Percentiles rank a stretch among this genome's conserved stretches.
phyloP scores from a whole-genome alignment of 148 eudicot species.

The Suaeda aralocaspica region DNA sequence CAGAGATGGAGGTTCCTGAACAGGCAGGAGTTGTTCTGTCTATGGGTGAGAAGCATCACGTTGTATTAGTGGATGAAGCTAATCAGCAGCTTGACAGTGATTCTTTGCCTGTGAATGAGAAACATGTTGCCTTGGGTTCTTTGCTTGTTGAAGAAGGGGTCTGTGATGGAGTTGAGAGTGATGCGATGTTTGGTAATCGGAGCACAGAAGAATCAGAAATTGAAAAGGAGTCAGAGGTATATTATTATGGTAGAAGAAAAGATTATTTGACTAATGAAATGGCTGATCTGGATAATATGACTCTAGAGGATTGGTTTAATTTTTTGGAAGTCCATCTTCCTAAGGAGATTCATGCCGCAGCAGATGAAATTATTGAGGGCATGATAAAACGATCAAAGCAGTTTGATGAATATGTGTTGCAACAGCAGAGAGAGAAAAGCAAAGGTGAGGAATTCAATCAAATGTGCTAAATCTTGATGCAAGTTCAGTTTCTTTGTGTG shows the following conservation, averaged over 20 bases:
- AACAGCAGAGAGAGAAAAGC: slow-evolving; percentile 38
- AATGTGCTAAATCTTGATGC: neutral
- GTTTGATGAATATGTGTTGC: slow-evolving; percentile 51
- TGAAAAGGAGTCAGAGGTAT: slow-evolving; percentile 2
- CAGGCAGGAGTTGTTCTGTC: neutral
- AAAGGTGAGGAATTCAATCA: neutral
- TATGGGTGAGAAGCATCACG: neutral
- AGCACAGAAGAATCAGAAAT: slow-evolving; percentile 1
- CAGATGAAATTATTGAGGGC: slow-evolving; percentile 50
- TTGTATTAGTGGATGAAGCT: neutral
- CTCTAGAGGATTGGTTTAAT: slow-evolving; percentile 70
- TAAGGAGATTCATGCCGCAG: slow-evolving; percentile 40
- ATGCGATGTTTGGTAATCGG: neutral
- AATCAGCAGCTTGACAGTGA: neutral
- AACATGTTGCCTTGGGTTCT: neutral
- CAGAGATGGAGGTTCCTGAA: neutral
- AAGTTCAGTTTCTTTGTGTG: neutral
- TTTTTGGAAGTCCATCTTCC: slow-evolving; percentile 57
- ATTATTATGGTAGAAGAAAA: slow-evolving; percentile 5
- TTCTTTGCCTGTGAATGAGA: neutral
- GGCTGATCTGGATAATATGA: slow-evolving; percentile 61
- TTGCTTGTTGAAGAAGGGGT: slow-evolving; percentile 6
- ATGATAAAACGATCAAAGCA: slow-evolving; percentile 48
- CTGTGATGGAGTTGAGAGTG: slow-evolving; percentile 8
- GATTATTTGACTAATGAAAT: slow-evolving; percentile 17